Conservation (phyloP, 2,329 filamentous ascomycete genomes). For the Canariomyces notabilis region DNA sequence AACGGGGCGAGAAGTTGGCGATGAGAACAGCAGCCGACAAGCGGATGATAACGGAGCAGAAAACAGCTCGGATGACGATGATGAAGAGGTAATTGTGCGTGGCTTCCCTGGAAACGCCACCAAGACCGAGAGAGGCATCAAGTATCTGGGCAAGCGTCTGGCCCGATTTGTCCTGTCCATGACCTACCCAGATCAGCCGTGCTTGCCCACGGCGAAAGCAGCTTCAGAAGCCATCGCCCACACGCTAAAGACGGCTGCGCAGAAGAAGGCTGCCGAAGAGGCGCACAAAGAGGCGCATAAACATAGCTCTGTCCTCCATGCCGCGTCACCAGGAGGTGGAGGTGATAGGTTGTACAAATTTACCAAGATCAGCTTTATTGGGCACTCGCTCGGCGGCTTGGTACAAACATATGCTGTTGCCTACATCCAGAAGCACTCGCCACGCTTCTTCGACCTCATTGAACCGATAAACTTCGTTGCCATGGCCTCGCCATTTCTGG, state of each 20-base stretch:
- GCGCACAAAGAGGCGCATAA: slow-evolving; percentile 38
- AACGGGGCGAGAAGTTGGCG: slow-evolving; percentile 24
- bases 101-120: slow-evolving; percentile 88
- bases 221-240: slow-evolving; percentile 40
- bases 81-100: slow-evolving; percentile 82
- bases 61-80: slow-evolving; percentile 29
- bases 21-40: slow-evolving; percentile 25
- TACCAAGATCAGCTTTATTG: slow-evolving; percentile 92
- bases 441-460: slow-evolving; percentile 81
- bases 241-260: slow-evolving; percentile 35
- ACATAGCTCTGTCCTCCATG: slow-evolving; percentile 48
- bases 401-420: slow-evolving; percentile 92
- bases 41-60: slow-evolving; percentile 17
- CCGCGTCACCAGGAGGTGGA: slow-evolving; percentile 26
- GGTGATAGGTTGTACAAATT: slow-evolving; percentile 66
- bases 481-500: slow-evolving; percentile 81
- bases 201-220: slow-evolving; percentile 59
- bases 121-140: slow-evolving; percentile 89
- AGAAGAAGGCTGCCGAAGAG: slow-evolving; percentile 34
- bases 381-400: slow-evolving; percentile 83
- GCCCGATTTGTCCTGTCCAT: slow-evolving; percentile 85
- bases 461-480: slow-evolving; percentile 86
- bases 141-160: slow-evolving; percentile 90
- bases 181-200: slow-evolving; percentile 92
- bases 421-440: slow-evolving; percentile 94